These are phyloP conservation scores for Pestalotiopsis sp. DNA, from an alignment of 2,329 filamentous ascomycete species.

Conservation along the genomic window DNA sequence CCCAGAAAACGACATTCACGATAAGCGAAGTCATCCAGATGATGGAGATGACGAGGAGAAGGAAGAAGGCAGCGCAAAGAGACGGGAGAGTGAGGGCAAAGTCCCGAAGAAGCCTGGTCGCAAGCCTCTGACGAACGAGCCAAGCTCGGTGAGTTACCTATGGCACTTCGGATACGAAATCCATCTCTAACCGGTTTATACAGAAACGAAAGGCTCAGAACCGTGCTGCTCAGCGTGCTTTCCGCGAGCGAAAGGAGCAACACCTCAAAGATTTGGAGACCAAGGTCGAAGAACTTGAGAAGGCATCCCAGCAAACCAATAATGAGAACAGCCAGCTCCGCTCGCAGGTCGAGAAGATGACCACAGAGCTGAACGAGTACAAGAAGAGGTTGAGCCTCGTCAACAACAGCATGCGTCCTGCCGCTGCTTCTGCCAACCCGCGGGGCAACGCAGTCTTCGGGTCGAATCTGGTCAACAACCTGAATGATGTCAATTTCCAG, in stretches of 20 bases:
- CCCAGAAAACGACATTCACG: conserved; percentile 61
- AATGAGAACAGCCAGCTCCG: conserved; percentile 85
- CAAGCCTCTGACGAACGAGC: conserved; percentile 94
- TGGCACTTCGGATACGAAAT: too few species aligned
- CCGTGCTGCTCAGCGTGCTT: conserved; percentile 87
- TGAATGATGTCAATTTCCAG: conserved; percentile 80
- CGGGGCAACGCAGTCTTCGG: conserved; percentile 39
- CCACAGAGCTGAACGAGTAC: conserved; percentile 84
- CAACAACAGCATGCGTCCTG: conserved; percentile 30
- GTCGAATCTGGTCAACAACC: conserved; percentile 56
- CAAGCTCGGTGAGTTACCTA: conserved; percentile 78
- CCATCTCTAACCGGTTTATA: conserved; percentile 27
- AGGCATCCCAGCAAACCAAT: conserved; percentile 79
- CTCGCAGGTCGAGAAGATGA: conserved; percentile 86
- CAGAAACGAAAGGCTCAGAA: conserved; percentile 97
- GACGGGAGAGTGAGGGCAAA: conserved; percentile 83
- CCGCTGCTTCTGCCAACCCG: neutral
- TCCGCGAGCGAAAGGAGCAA: conserved; percentile 93
- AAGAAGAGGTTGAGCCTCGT: conserved; percentile 79
- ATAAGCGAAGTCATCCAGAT: conserved; percentile 75
- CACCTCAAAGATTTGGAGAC: conserved; percentile 84
- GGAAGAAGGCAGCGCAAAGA: conserved; percentile 58
- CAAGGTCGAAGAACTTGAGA: conserved; percentile 77
- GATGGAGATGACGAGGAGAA: conserved; percentile 67
- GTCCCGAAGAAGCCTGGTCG: conserved; percentile 92